Evolutionary conservation across 1,139 yeast genomes (phyloP).

Genomic region (Protomyces macrosporus): DNA sequence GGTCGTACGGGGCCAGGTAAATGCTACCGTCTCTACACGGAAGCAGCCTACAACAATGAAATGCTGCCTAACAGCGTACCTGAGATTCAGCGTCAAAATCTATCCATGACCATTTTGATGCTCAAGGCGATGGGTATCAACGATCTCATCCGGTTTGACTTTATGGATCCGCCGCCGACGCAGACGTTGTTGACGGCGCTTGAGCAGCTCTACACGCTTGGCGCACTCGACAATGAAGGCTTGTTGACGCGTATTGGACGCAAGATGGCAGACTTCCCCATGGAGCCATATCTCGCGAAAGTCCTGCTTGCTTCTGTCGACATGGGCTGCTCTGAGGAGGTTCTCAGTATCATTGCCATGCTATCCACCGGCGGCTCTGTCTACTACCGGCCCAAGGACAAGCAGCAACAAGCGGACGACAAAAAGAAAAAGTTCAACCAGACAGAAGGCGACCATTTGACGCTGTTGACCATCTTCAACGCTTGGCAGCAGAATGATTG

Average conservation of each 20-base stretch:
- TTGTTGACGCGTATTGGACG: conserved; percentile 67
- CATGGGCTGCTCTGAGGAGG: conserved; percentile 73
- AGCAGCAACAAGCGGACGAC: conserved; percentile 70
- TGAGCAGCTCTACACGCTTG: conserved; percentile 73
- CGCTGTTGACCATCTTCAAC: conserved; percentile 71
- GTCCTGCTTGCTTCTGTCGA: conserved; percentile 71
- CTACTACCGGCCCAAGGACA: conserved; percentile 78
- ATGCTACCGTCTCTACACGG: conserved; percentile 82
- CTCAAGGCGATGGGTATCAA: conserved; percentile 73
- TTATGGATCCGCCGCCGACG: conserved; percentile 91
- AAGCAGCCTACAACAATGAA: conserved; percentile 76
- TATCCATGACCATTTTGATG: conserved; percentile 67
- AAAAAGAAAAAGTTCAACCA: conserved; percentile 53
- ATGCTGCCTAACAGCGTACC: conserved; percentile 76
- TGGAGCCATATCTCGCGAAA: conserved; percentile 88
- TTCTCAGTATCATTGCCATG: conserved; percentile 84
- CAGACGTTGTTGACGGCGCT: conserved; percentile 71
- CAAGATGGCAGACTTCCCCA: conserved; percentile 87
- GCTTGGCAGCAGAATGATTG: conserved; percentile 65
- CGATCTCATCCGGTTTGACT: conserved; percentile 72
- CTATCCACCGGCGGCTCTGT: conserved; percentile 71
- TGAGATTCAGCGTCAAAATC: conserved; percentile 77
- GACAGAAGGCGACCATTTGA: conserved; percentile 70
- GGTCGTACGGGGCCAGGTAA: conserved; percentile 97
- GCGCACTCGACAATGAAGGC: conserved; percentile 79